Conservation (phyloP, 2,329 filamentous ascomycete genomes). For the Mycosphaerella sp. region DNA sequence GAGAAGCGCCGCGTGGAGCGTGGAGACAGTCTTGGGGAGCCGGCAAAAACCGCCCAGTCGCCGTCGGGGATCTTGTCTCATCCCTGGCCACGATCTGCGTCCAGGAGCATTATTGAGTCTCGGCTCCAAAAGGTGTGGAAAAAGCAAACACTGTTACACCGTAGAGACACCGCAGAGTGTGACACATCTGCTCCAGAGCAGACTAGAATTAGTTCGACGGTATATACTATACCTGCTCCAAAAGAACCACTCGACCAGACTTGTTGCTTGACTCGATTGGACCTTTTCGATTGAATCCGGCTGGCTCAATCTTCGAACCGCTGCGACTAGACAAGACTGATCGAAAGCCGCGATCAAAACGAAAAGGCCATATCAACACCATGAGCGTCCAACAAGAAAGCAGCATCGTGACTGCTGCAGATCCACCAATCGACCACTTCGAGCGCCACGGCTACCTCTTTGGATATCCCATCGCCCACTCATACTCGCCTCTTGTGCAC, state of each 20-base stretch:
- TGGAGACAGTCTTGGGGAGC: slow-evolving; percentile 5
- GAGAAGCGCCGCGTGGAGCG: not conserved
- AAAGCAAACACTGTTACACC: too few relatives aligned
- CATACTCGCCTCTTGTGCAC: slow-evolving; percentile 51
- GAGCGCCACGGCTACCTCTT: slow-evolving; percentile 52
- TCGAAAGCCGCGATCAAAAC: not conserved
- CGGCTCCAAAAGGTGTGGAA: not conserved
- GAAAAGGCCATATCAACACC: not conserved
- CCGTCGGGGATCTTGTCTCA: slow-evolving; percentile 4
- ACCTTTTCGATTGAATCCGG: too few relatives aligned
- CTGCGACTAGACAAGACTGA: not conserved
- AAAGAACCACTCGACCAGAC: too few relatives aligned
- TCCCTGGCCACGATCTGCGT: not conserved
- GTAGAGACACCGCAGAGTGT: not conserved
- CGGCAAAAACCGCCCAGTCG: slow-evolving; percentile 4
- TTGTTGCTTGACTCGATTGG: too few relatives aligned
- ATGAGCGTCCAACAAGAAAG: slow-evolving; percentile 16
- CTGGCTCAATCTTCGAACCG: not conserved
- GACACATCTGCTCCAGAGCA: not conserved
- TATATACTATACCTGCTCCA: too few relatives aligned
- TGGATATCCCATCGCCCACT: slow-evolving; percentile 53
- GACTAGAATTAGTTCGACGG: not conserved
- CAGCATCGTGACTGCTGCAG: slow-evolving; percentile 23
- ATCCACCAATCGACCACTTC: slow-evolving; percentile 31
- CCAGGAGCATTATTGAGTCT: not conserved